Percentiles rank a stretch among this genome's conserved stretches.
Evolutionary conservation across 73 alveolate species (phyloP).

Genomic region (Paramecium primaurelia): DNA sequence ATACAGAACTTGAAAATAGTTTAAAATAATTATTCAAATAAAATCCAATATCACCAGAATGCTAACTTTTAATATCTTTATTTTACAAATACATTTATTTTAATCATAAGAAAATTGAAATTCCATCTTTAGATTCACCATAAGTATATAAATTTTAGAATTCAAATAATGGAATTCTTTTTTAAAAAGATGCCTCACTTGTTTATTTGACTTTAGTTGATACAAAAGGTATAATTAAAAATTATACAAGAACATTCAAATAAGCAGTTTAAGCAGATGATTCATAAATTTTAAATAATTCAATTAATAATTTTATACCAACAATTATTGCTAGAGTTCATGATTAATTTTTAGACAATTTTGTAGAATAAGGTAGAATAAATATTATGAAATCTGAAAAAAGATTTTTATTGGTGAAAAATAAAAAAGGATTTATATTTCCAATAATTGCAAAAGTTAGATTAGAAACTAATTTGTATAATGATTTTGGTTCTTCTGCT

Average conservation of each 20-base stretch:
- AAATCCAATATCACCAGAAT: background rate
- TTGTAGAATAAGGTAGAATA: conserved; percentile 33
- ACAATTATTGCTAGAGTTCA: background rate
- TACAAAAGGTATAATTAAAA: background rate
- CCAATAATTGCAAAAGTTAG: background rate
- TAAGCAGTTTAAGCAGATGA: background rate
- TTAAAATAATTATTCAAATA: background rate
- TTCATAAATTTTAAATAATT: background rate
- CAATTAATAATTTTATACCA: background rate
- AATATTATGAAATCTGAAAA: background rate
- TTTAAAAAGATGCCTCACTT: background rate
- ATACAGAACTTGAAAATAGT: background rate
- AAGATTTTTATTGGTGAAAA: background rate
- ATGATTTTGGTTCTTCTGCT: conserved; percentile 31
- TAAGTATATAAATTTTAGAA: background rate
- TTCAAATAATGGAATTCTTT: background rate
- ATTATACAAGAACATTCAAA: background rate
- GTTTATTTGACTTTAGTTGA: background rate
- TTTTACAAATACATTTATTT: background rate
- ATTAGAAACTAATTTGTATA: background rate
- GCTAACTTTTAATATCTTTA: background rate
- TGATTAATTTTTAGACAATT: background rate
- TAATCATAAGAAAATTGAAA: background rate
- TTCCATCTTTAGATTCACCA: background rate
- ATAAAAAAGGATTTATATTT: background rate